A percentile compares a stretch with the other conserved stretches of the same genome.
Evolutionary conservation across 805 yeast species (phyloP).

Genomic region (Candida ponderosae): DNA sequence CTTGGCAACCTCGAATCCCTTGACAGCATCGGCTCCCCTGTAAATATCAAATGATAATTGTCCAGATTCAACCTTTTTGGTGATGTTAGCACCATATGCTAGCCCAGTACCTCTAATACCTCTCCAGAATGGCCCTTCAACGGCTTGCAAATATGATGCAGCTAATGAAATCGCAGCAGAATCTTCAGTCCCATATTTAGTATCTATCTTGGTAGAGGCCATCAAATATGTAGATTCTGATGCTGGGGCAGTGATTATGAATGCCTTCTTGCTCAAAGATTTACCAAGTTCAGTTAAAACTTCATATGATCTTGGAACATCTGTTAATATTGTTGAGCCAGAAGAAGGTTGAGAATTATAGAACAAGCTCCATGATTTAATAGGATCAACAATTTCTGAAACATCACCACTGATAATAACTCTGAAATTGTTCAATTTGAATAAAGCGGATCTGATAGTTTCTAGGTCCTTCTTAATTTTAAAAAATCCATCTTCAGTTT

Average conservation of each 20-base stretch:
- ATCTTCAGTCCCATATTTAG: constrained; percentile 47
- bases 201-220: constrained; percentile 52
- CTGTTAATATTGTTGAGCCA: constrained; percentile 11
- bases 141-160: constrained; percentile 69
- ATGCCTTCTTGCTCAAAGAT: constrained; percentile 44
- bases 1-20: constrained; percentile 53
- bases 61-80: constrained; percentile 57
- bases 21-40: constrained; percentile 76
- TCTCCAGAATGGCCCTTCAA: constrained; percentile 96
- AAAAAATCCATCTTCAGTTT: constrained; percentile 27
- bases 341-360: constrained; percentile 15
- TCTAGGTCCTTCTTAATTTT: constrained; percentile 44
- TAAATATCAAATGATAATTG: constrained; percentile 59
- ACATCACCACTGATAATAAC: constrained; percentile 68
- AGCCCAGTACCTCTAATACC: constrained; percentile 92
- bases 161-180: constrained; percentile 65
- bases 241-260: constrained; percentile 68
- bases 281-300: constrained; percentile 51
- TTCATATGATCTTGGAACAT: constrained; percentile 45
- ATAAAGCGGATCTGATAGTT: constrained; percentile 40
- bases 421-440: constrained; percentile 53
- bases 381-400: constrained; percentile 41
- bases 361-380: constrained; percentile 44
- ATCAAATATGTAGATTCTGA: constrained; percentile 73
- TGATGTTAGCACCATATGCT: constrained; percentile 79